Conservation (phyloP, 2,329 filamentous ascomycete species). For the Fusarium sp. region DNA sequence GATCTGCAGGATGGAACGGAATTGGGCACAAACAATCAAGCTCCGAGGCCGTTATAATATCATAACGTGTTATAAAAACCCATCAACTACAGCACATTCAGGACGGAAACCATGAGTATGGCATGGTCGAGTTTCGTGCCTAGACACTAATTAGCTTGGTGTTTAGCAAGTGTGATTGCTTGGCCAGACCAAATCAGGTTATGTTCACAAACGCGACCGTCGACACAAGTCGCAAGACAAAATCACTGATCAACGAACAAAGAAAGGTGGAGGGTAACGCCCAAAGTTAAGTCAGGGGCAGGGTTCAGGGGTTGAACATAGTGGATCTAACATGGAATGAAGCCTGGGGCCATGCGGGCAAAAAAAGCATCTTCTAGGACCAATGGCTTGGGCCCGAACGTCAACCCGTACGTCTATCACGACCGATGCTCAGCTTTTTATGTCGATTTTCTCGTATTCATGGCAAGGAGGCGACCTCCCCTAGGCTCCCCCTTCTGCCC, state of each 20-base stretch:
- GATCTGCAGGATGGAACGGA: conserved; percentile 8
- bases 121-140: no score
- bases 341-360: conserved; percentile 27
- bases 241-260: conserved; percentile 16
- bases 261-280: conserved; percentile 14
- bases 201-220: conserved; percentile 3
- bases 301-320: conserved; percentile 39
- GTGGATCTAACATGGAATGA: conserved; percentile 37
- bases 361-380: conserved; percentile 30
- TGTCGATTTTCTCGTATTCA: conserved; percentile 45
- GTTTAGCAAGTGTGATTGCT: neutral
- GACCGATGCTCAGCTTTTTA: conserved; percentile 37
- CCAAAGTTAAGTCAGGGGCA: conserved; percentile 24
- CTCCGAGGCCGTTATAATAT: conserved; percentile 11
- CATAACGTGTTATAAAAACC: conserved; percentile 11
- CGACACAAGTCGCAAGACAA: no score
- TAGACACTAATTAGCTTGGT: no score
- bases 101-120: no score
- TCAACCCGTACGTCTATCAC: conserved; percentile 32
- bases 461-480: conserved; percentile 15
- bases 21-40: conserved; percentile 9
- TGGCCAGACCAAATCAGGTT: neutral
- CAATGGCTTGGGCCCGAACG: conserved; percentile 41
- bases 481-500: neutral
- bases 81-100: neutral